phyloP scores from a whole-genome alignment of 164 flowering plant species.

The Tetracentron sinense region DNA sequence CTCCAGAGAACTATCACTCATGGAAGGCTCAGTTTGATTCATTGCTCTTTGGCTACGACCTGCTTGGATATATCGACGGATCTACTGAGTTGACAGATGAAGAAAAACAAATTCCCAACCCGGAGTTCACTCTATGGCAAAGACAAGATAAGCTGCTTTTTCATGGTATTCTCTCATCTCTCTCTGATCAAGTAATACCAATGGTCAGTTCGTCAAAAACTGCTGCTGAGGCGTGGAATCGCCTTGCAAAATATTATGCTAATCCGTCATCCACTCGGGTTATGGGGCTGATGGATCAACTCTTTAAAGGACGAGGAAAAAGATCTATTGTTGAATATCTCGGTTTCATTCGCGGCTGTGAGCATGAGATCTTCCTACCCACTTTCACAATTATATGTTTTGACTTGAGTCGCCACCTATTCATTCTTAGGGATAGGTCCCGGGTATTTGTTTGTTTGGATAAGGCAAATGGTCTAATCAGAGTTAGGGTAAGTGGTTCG shows the following conservation, averaged over 20 bases:
- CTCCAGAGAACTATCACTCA: background rate
- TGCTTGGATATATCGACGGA: background rate
- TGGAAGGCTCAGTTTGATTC: slow-evolving; percentile 2
- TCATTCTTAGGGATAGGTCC: too few species aligned
- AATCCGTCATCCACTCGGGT: background rate
- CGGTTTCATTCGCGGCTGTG: too few species aligned
- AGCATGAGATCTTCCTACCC: too few species aligned
- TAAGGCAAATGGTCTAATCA: too few species aligned
- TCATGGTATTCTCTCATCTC: background rate
- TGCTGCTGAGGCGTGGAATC: background rate
- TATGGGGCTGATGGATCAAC: background rate
- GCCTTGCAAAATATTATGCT: slow-evolving; percentile 3
- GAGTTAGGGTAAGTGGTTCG: too few species aligned
- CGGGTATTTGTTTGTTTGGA: too few species aligned
- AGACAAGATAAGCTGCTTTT: background rate
- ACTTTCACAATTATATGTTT: too few species aligned
- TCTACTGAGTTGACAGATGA: background rate
- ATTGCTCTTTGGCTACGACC: background rate
- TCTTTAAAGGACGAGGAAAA: too few species aligned
- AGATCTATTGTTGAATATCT: too few species aligned
- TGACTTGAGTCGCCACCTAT: too few species aligned
- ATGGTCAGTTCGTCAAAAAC: background rate
- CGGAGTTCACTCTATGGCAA: background rate
- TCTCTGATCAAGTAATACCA: background rate
- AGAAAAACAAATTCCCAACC: background rate